These are phyloP conservation scores for Neoboletus brunneissimus DNA, from an alignment of 768 basidiomycete species.

Conservation along the genomic window DNA sequence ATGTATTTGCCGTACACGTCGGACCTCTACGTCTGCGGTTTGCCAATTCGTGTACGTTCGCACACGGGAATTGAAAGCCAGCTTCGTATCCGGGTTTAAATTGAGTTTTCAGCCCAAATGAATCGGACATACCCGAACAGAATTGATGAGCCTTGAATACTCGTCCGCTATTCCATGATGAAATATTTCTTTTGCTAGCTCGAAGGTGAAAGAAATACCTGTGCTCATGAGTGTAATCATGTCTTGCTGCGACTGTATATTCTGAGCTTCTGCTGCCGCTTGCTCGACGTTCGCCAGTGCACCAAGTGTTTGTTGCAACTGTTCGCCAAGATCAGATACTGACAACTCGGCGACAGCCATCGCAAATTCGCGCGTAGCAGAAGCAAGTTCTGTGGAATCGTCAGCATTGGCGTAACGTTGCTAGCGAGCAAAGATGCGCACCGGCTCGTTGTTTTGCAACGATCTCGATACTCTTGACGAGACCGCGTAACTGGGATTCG, in stretches of 20 bases:
- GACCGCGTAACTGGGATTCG: slow-evolving; percentile 81
- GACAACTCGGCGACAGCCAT: slow-evolving; percentile 68
- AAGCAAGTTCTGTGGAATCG: slow-evolving; percentile 55
- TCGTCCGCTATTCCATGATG: slow-evolving; percentile 61
- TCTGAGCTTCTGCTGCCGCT: slow-evolving; percentile 71
- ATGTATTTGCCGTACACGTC: slow-evolving; percentile 69
- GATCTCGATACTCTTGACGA: slow-evolving; percentile 82
- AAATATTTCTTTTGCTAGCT: background rate
- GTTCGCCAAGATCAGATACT: slow-evolving; percentile 69
- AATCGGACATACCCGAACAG: slow-evolving; percentile 64
- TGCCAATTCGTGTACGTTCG: slow-evolving; percentile 83
- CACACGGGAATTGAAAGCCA: slow-evolving; percentile 85
- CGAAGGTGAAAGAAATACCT: slow-evolving; percentile 36
- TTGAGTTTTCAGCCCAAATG: background rate
- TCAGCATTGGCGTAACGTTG: background rate
- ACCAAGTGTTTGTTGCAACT: slow-evolving; percentile 66
- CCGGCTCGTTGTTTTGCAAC: slow-evolving; percentile 83
- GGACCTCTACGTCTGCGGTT: slow-evolving; percentile 68
- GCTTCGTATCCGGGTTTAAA: slow-evolving; percentile 38
- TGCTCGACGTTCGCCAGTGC: slow-evolving; percentile 73
- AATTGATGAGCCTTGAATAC: slow-evolving; percentile 87
- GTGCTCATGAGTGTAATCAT: slow-evolving; percentile 77
- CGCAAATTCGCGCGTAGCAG: slow-evolving; percentile 76
- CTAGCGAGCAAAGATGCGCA: slow-evolving; percentile 26
- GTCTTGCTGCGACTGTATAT: slow-evolving; percentile 77